Conservation (phyloP, 306 rosid species). For the Vigna reflexopilosa region DNA sequence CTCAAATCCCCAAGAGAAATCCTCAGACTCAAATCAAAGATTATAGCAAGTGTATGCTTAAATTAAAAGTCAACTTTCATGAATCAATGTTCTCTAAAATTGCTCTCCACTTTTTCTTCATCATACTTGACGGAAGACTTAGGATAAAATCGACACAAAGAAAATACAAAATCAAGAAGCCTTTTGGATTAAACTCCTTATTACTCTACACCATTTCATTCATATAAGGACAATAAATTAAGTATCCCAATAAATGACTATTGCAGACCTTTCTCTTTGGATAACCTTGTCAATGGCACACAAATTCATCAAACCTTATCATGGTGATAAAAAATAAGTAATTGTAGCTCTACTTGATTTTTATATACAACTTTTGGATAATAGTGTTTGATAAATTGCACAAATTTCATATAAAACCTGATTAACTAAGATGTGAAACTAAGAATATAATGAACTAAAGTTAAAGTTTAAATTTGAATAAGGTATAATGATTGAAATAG, state of each 20-base stretch:
- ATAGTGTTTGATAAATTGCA: neutral
- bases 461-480: neutral
- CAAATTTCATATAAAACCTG: neutral
- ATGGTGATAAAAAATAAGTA: neutral
- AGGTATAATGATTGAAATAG: too few relatives aligned
- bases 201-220: neutral
- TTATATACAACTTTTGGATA: neutral
- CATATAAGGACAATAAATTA: constrained; percentile 2
- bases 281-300: constrained; percentile 47
- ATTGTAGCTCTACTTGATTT: neutral
- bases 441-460: neutral
- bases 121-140: constrained; percentile 62
- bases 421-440: neutral
- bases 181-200: constrained; percentile 14
- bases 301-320: constrained; percentile 3
- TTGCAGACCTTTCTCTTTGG: constrained; percentile 60
- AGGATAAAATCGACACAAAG: constrained; percentile 62
- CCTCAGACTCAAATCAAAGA: constrained; percentile 79
- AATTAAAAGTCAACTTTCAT: neutral
- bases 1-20: constrained; percentile 41
- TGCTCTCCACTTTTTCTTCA: constrained; percentile 60
- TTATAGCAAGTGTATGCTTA: constrained; percentile 54
- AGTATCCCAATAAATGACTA: constrained; percentile 39
- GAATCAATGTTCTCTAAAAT: constrained; percentile 41
- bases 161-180: constrained; percentile 15